Evolutionary conservation across 2,329 filamentous ascomycete species (phyloP).

Genomic region (Epichloe typhina): DNA sequence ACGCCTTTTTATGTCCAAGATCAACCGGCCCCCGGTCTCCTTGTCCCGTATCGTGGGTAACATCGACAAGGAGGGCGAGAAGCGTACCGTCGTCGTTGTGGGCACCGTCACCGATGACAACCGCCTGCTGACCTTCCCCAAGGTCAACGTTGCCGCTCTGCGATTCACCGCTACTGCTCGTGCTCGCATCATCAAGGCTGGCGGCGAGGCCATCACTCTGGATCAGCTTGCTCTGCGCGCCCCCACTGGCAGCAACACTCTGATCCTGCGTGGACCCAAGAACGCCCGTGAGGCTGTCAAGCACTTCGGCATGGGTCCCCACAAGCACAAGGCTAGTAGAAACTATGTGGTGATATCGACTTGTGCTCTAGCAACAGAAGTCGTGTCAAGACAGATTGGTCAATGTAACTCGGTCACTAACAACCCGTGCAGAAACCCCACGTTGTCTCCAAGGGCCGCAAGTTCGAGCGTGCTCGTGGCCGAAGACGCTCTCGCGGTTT

Average conservation of each 20-base stretch:
- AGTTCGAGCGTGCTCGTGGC: constrained; percentile 98
- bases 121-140: constrained; percentile 79
- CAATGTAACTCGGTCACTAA: background rate
- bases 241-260: constrained; percentile 91
- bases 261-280: constrained; percentile 96
- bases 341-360: background rate
- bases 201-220: constrained; percentile 88
- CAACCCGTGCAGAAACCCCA: constrained; percentile 64
- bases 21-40: constrained; percentile 92
- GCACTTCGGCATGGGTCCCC: constrained; percentile 97
- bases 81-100: constrained; percentile 86
- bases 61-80: constrained; percentile 50
- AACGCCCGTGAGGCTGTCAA: constrained; percentile 95
- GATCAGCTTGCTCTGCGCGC: constrained; percentile 94
- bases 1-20: constrained; percentile 95
- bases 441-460: constrained; percentile 96
- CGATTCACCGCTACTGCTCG: constrained; percentile 94
- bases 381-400: background rate
- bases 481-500: constrained; percentile 97
- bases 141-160: constrained; percentile 85
- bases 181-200: constrained; percentile 82
- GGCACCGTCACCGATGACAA: constrained; percentile 97
- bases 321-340: constrained; percentile 78
- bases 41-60: constrained; percentile 77
- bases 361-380: background rate